A percentile compares a stretch with the other conserved stretches of the same genome.
Evolutionary conservation across 2,329 filamentous ascomycete genomes (phyloP).

Genomic region (Corniculantispora saksenae): DNA sequence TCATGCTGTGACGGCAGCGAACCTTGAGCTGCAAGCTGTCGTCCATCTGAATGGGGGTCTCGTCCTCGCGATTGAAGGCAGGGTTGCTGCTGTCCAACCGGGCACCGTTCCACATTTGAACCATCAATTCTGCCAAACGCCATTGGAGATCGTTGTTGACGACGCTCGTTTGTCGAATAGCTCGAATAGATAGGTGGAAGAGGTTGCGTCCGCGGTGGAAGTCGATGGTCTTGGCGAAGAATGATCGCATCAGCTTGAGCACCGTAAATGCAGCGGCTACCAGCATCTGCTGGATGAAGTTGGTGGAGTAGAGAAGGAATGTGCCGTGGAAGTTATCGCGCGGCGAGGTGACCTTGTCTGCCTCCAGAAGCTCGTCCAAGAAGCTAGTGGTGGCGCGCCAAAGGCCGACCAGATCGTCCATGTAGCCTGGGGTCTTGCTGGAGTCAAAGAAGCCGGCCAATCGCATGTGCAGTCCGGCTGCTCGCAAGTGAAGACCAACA

Average conservation of each 20-base stretch:
- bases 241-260: conserved; percentile 76
- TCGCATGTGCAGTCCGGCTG: conserved; percentile 73
- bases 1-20: conserved; percentile 83
- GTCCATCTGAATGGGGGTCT: conserved; percentile 56
- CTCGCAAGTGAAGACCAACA: conserved; percentile 67
- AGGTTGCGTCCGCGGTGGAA: conserved; percentile 66
- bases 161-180: conserved; percentile 72
- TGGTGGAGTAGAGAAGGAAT: conserved; percentile 67
- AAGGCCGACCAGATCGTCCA: conserved; percentile 73
- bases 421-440: conserved; percentile 68
- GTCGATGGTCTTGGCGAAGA: conserved; percentile 73
- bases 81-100: conserved; percentile 52
- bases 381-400: conserved; percentile 73
- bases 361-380: conserved; percentile 63
- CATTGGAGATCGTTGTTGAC: conserved; percentile 78
- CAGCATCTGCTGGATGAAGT: conserved; percentile 83
- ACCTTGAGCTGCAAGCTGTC: conserved; percentile 78
- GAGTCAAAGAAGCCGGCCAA: conserved; percentile 81
- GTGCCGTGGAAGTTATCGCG: conserved; percentile 49
- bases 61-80: conserved; percentile 50
- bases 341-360: conserved; percentile 49
- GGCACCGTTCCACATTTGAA: conserved; percentile 81
- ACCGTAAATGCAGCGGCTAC: conserved; percentile 78
- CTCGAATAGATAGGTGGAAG: conserved; percentile 70
- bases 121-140: conserved; percentile 80